Evolutionary conservation across 73 alveolate genomes (phyloP).

Genomic region (Paramecium tetraurelia): DNA sequence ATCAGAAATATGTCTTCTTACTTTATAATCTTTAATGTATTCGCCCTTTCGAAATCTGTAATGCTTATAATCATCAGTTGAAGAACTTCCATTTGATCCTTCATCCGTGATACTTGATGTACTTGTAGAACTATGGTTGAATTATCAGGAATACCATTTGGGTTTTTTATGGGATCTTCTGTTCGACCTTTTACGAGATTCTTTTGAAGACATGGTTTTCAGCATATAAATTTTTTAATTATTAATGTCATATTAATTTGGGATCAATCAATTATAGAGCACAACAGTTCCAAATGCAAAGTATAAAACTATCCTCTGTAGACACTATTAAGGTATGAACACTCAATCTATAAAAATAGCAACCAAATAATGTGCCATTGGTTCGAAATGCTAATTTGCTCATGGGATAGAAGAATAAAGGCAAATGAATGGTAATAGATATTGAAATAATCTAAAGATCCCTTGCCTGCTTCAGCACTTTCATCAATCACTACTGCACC

Average conservation of each 20-base stretch:
- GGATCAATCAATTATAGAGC: not conserved
- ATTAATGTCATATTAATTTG: constrained; percentile 34
- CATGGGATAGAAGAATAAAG: constrained; percentile 41
- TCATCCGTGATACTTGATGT: not conserved
- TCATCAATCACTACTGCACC: not conserved
- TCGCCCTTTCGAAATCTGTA: constrained; percentile 28
- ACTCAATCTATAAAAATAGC: not conserved
- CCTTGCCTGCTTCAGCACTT: constrained; percentile 37
- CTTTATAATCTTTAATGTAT: not conserved
- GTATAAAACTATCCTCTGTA: constrained; percentile 23
- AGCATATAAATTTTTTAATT: not conserved
- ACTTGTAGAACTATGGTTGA: not conserved
- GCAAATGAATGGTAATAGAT: not conserved
- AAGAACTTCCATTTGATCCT: not conserved
- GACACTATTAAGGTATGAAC: constrained; percentile 15
- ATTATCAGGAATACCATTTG: not conserved
- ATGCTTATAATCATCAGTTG: not conserved
- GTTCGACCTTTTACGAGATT: not conserved
- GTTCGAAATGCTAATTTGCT: constrained; percentile 36
- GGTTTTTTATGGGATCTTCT: not conserved
- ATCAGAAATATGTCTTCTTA: constrained; percentile 77
- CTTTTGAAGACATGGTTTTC: not conserved
- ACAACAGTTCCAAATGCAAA: constrained; percentile 53
- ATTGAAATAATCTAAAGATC: not conserved
- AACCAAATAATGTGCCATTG: constrained; percentile 40